Evolutionary conservation across 768 basidiomycete genomes (phyloP).

Genomic region (Galerina marginata): DNA sequence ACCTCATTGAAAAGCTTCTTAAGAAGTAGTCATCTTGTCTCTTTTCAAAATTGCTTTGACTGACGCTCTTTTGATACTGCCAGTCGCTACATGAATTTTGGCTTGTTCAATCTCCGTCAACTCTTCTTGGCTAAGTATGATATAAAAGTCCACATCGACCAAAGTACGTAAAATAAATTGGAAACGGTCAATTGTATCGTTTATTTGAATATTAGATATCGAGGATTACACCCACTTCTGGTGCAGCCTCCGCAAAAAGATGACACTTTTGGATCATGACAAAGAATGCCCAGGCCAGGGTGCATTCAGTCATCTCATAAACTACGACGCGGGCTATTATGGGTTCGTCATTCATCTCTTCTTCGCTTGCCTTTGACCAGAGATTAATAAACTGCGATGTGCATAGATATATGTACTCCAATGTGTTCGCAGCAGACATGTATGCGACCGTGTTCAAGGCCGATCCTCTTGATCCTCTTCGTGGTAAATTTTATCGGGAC

Average conservation of each 20-base stretch:
- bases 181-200: not conserved
- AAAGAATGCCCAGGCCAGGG: slow-evolving; percentile 74
- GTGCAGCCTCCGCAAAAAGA: slow-evolving; percentile 71
- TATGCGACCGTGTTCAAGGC: slow-evolving; percentile 78
- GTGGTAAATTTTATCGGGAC: slow-evolving; percentile 72
- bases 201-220: slow-evolving; percentile 38
- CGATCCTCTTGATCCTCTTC: slow-evolving; percentile 72
- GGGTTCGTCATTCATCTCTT: slow-evolving; percentile 38
- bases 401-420: slow-evolving; percentile 67
- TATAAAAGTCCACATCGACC: slow-evolving; percentile 72
- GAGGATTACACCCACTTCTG: slow-evolving; percentile 79
- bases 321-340: slow-evolving; percentile 74
- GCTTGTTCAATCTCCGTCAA: slow-evolving; percentile 82
- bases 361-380: not conserved
- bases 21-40: slow-evolving; percentile 57
- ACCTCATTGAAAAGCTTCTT: slow-evolving; percentile 80
- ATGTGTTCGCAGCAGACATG: slow-evolving; percentile 69
- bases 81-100: slow-evolving; percentile 80
- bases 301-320: slow-evolving; percentile 76
- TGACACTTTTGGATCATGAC: slow-evolving; percentile 72
- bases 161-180: slow-evolving; percentile 45
- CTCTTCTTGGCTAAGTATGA: slow-evolving; percentile 86
- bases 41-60: not conserved
- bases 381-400: not conserved
- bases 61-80: not conserved